phyloP scores from a whole-genome alignment of 208 protist genomes.

The Wallacemonas sp. region DNA sequence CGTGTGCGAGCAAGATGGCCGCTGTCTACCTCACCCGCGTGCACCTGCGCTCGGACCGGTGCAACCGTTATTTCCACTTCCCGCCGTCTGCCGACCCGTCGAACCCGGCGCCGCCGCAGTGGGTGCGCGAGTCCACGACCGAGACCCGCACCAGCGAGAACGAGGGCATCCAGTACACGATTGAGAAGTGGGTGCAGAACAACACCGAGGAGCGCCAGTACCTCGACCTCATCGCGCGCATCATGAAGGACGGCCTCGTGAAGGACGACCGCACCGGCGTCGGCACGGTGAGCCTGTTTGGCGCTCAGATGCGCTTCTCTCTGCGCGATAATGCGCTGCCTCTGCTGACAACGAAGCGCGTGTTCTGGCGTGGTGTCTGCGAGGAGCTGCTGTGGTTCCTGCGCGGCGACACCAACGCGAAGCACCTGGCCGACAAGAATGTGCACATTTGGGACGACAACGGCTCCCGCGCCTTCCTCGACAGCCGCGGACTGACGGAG shows the following conservation, averaged over 20 bases:
- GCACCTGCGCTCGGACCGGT: conserved; percentile 29
- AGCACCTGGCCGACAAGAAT: conserved; percentile 88
- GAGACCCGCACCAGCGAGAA: conserved; percentile 32
- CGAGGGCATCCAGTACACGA: conserved; percentile 44
- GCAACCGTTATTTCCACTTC: conserved; percentile 72
- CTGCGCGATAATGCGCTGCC: conserved; percentile 94
- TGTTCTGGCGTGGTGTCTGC: conserved; percentile 97
- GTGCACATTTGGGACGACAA: conserved; percentile 99
- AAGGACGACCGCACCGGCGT: conserved; percentile 97
- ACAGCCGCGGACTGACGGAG: conserved; percentile 91
- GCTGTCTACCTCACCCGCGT: conserved; percentile 79
- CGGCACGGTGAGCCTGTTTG: conserved; percentile 96
- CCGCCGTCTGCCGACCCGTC: conserved; percentile 16
- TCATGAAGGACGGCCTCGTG: conserved; percentile 67
- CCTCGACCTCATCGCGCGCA: conserved; percentile 83
- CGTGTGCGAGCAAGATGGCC: conserved; percentile 64
- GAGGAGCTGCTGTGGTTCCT: conserved; percentile 99
- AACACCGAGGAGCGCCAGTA: conserved; percentile 95
- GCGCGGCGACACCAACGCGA: conserved; percentile 94
- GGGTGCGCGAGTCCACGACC: conserved; percentile 41
- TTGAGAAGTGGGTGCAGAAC: conserved; percentile 74
- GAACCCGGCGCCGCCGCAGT: conserved; percentile 21
- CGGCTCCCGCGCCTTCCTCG: conserved; percentile 95
- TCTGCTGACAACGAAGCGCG: conserved; percentile 98
- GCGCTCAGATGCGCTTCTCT: conserved; percentile 96